Evolutionary conservation across 1,284 basidiomycete genomes (phyloP).

Genomic region (Cutaneotrichosporon sp.): DNA sequence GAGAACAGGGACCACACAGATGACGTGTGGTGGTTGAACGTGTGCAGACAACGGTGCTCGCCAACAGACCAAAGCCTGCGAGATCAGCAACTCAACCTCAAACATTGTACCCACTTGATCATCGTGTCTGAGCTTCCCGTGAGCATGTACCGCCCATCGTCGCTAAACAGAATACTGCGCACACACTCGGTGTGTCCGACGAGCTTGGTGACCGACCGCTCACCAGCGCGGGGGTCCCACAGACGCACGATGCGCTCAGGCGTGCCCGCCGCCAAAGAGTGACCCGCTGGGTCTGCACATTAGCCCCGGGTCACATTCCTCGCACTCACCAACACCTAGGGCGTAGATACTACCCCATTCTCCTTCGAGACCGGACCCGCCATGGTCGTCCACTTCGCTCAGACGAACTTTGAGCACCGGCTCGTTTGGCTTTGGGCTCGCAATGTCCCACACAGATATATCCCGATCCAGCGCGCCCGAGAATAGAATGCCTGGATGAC

Average conservation of each 20-base stretch:
- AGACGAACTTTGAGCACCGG: conserved; percentile 44
- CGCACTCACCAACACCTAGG: conserved; percentile 55
- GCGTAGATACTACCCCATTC: conserved; percentile 74
- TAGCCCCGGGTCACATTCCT: conserved; percentile 7
- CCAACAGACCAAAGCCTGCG: conserved; percentile 91
- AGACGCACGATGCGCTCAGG: conserved; percentile 84
- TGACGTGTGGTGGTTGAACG: conserved; percentile 91
- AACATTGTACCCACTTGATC: conserved; percentile 41
- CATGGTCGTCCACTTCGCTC: conserved; percentile 35
- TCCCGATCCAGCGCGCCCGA: conserved; percentile 92
- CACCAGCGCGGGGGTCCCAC: conserved; percentile 78
- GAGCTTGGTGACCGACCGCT: conserved; percentile 61
- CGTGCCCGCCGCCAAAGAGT: conserved; percentile 77
- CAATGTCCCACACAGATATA: conserved; percentile 92
- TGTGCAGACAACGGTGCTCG: conserved; percentile 83
- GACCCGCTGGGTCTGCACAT: conserved; percentile 64
- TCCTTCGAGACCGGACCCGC: conserved; percentile 37
- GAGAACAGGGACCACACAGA: conserved; percentile 93
- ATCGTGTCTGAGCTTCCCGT: conserved; percentile 83
- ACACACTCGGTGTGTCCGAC: conserved; percentile 98
- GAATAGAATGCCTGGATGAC: conserved; percentile 74
- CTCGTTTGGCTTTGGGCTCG: conserved; percentile 46
- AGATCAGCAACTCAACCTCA: neutral
- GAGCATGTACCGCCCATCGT: conserved; percentile 84
- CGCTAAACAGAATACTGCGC: conserved; percentile 76